Evolutionary conservation across 768 basidiomycete species (phyloP), one percentile per base, ranked within the genome.

Genomic region (Phanerochaete sordida): DNA sequence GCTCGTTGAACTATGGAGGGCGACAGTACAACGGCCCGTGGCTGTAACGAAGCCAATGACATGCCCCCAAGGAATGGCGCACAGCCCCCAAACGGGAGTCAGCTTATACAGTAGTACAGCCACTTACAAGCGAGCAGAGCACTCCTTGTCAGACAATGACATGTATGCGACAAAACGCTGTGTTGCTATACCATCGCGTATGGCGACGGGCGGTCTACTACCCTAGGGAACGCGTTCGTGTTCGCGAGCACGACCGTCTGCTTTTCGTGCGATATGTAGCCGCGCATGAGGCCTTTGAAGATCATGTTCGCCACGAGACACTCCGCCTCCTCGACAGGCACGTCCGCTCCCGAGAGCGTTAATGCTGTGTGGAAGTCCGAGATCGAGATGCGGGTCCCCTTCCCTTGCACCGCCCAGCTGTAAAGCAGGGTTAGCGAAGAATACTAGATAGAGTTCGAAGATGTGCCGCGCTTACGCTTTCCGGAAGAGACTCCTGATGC

Each of bases 221-320:
- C 72, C 61, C 80, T 80, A 2, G 95, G 93, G 70, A 97, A 98
- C 7, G 93, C 83, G 67, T 88, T 90, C 24, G 78, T 81, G 63
- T 84, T 83, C 1, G 92, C 87, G 47, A 98, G 72, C 5, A 99
- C 97, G 4, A 98, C 93, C 84, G 90, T 93, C 76, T 92, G 90
- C 73, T 91, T 91, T 69, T 91, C 92, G 68, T 99, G 97, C 52
- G 93, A 94, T 67, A 99, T 95, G 73, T 98, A 99, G 9, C 97
- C 97, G 53, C 91, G 83, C 74, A 98, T 88, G 72, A 87, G 92
- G 21, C 91, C 91, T 75, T 88, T 92, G 76, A 89, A 94, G 46
- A 98, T 91, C 91, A 96, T 90, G 70, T 95, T 95, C 28, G 95
- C 94, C 8, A 97, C 85, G 54, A 95, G 82, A 72, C 95, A 97